These are phyloP conservation scores for Amanita subjunquillea DNA, from an alignment of 768 basidiomycete genomes.

Conservation along the genomic window DNA sequence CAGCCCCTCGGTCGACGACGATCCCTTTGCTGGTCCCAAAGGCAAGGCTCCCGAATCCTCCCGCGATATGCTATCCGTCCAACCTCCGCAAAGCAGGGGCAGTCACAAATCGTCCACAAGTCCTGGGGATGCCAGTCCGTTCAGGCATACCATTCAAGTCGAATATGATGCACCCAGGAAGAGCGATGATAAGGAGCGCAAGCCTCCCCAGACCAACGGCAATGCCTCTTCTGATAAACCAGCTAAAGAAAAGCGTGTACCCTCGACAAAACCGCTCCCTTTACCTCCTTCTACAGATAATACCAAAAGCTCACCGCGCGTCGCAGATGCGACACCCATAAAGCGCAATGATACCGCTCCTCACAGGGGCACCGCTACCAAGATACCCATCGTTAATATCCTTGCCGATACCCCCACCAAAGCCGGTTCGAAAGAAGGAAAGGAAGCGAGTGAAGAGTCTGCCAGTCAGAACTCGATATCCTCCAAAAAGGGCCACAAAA, in stretches of 20 bases:
- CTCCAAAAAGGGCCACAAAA: conserved; percentile 41
- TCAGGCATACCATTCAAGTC: conserved; percentile 92
- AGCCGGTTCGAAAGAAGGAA: conserved; percentile 14
- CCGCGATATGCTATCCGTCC: not conserved
- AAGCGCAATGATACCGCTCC: conserved; percentile 16
- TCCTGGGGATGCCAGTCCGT: conserved; percentile 27
- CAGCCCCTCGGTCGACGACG: conserved; percentile 40
- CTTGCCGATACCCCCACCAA: conserved; percentile 21
- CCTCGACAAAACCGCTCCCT: conserved; percentile 3
- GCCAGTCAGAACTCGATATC: conserved; percentile 22
- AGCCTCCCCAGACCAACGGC: not conserved
- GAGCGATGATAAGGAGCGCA: conserved; percentile 21
- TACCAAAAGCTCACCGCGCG: not conserved
- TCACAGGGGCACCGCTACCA: conserved; percentile 14
- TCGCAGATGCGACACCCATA: conserved; percentile 10
- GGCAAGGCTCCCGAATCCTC: conserved; percentile 2
- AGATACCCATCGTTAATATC: conserved; percentile 24
- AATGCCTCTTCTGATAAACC: not conserved
- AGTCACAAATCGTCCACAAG: conserved; percentile 29
- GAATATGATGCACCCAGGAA: conserved; percentile 60
- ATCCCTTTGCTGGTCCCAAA: conserved; percentile 51
- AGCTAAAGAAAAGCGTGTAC: not conserved
- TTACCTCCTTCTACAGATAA: not conserved
- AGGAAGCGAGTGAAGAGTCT: conserved; percentile 18
- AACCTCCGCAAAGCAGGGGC: not conserved